Conservation (phyloP, 768 basidiomycete genomes). For the Psilocybe subaeruginosa region DNA sequence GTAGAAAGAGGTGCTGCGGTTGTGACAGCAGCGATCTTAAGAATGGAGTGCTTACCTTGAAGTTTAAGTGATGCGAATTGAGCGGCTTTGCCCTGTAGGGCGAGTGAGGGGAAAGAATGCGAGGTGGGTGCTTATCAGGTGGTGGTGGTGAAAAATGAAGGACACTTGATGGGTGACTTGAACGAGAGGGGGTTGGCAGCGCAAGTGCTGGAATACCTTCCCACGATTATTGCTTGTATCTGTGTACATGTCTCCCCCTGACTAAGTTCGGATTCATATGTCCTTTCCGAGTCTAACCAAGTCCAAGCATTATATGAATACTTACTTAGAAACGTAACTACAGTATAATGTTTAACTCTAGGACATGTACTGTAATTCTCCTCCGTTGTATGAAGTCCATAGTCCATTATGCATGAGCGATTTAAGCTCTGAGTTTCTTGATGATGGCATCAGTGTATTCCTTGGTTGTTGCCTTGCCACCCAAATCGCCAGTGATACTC, state of each 20-base stretch:
- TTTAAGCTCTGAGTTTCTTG: conserved; percentile 52
- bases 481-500: conserved; percentile 92
- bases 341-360: conserved; percentile 10
- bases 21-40: conserved; percentile 8
- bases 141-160: conserved; percentile 49
- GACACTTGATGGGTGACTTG: conserved; percentile 42
- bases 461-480: conserved; percentile 87
- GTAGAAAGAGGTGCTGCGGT: conserved; percentile 5
- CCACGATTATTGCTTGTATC: conserved; percentile 36
- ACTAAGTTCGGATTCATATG: background rate
- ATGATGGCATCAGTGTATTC: conserved; percentile 93
- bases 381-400: conserved; percentile 19
- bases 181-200: conserved; percentile 29
- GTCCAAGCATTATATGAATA: background rate
- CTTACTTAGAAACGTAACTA: conserved; percentile 3
- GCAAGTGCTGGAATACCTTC: conserved; percentile 33
- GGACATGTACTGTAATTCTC: conserved; percentile 18
- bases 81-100: conserved; percentile 89
- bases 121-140: conserved; percentile 43
- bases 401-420: conserved; percentile 21
- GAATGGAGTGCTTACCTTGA: conserved; percentile 38
- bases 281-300: background rate
- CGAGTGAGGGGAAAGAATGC: conserved; percentile 74
- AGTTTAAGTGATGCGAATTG: conserved; percentile 47
- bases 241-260: conserved; percentile 21